Percentiles rank a stretch among this genome's conserved stretches.
Evolutionary conservation across 2,329 filamentous ascomycete genomes (phyloP).

Genomic region (Aureobasidium sp.): DNA sequence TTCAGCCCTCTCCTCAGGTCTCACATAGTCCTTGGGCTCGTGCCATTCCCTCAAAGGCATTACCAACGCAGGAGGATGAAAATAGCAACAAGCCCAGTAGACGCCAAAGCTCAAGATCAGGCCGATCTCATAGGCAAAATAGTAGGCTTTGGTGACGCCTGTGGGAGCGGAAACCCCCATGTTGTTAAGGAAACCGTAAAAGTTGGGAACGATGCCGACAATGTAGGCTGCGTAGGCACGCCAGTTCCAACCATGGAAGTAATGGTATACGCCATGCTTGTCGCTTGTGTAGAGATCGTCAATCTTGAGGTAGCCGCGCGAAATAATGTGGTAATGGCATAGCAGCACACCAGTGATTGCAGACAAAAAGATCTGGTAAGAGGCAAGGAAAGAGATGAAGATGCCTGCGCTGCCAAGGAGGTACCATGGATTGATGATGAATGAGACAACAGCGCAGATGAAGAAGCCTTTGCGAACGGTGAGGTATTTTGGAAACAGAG

Average conservation of each 20-base stretch:
- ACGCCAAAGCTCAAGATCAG: conserved; percentile 5
- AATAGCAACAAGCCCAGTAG: conserved; percentile 3
- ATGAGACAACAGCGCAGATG: conserved; percentile 31
- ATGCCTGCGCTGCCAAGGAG: conserved; percentile 29
- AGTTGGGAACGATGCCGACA: conserved; percentile 46
- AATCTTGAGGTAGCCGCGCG: conserved; percentile 39
- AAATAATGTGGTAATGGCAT: conserved; percentile 38
- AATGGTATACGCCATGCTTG: conserved; percentile 41
- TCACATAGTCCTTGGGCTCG: conserved; percentile 7
- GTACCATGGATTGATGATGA: conserved; percentile 36
- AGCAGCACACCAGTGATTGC: conserved; percentile 39
- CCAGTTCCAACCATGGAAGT: conserved; percentile 49
- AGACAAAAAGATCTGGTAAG: conserved; percentile 39
- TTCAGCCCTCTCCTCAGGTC: conserved; percentile 8
- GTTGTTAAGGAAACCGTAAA: conserved; percentile 45
- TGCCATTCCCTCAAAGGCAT: conserved; percentile 5
- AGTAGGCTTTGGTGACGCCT: conserved; percentile 19
- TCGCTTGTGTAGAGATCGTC: conserved; percentile 42
- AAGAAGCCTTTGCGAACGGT: conserved; percentile 35
- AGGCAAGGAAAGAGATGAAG: conserved; percentile 37
- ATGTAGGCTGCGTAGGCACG: conserved; percentile 49
- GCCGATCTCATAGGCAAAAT: conserved; percentile 8
- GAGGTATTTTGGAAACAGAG: conserved; percentile 36
- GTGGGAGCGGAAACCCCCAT: conserved; percentile 30
- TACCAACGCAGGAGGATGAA: neutral